Percentiles rank a stretch among this genome's conserved stretches.
Evolutionary conservation across 2,329 filamentous ascomycete genomes (phyloP).

Genomic region (Ramularia endophylla): DNA sequence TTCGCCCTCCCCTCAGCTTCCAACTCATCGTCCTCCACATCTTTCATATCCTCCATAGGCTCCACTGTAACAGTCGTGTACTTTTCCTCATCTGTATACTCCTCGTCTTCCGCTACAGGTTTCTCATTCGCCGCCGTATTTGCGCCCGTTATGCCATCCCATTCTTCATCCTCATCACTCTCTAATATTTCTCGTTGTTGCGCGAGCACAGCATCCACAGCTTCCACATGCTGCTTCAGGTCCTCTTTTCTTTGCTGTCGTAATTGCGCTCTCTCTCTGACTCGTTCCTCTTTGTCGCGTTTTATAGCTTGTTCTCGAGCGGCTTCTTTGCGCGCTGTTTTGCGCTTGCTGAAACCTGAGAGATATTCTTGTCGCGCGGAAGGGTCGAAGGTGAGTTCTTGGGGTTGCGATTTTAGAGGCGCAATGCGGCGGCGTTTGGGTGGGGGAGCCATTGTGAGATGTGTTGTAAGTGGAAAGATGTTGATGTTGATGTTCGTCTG

Average conservation of each 20-base stretch:
- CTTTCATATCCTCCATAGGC: constrained; percentile 52
- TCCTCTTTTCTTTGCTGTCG: constrained; percentile 77
- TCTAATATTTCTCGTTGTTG: constrained; percentile 44
- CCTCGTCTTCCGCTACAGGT: constrained; percentile 58
- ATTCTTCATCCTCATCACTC: constrained; percentile 26
- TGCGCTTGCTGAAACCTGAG: constrained; percentile 96
- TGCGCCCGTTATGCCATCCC: constrained; percentile 15
- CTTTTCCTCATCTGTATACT: constrained; percentile 94
- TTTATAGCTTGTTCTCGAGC: constrained; percentile 77
- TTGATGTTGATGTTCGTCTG: too few relatives aligned
- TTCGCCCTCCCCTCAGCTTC: constrained; percentile 30
- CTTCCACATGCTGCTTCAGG: constrained; percentile 72
- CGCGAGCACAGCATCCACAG: constrained; percentile 64
- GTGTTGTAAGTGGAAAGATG: too few relatives aligned
- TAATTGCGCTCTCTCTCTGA: constrained; percentile 69
- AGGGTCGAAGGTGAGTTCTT: constrained; percentile 77
- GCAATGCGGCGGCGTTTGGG: constrained; percentile 12
- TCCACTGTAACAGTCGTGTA: constrained; percentile 95
- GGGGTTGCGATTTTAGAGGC: constrained; percentile 3
- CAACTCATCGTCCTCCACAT: constrained; percentile 23
- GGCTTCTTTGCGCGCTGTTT: constrained; percentile 74
- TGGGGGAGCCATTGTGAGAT: constrained; percentile 1
- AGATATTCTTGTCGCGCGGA: constrained; percentile 78
- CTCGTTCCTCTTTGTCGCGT: constrained; percentile 69
- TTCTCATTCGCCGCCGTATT: constrained; percentile 8